A percentile compares a stretch with the other conserved stretches of the same genome.
These are phyloP conservation scores for Hapsidospora chrysogenum DNA, from an alignment of 495 filamentous ascomycete genomes.

Conservation along the genomic window DNA sequence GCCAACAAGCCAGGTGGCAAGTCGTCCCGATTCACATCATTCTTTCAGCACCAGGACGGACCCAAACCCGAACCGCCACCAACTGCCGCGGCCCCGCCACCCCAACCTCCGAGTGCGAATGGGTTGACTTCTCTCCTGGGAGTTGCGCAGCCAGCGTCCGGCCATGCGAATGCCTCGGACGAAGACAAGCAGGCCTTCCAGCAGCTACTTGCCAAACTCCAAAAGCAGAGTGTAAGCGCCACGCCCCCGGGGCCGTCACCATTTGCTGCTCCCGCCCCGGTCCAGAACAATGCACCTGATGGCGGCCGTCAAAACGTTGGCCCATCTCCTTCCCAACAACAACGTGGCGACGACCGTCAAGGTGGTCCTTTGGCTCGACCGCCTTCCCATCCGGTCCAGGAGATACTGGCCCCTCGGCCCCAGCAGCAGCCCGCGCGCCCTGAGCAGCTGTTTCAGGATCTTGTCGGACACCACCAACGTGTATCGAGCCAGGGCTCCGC, in stretches of 20 bases:
- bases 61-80: slow-evolving; percentile 35
- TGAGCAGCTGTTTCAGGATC: slow-evolving; percentile 36
- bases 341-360: slow-evolving; percentile 22
- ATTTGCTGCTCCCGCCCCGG: slow-evolving; percentile 14
- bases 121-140: slow-evolving; percentile 5
- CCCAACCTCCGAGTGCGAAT: background rate
- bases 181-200: slow-evolving; percentile 87
- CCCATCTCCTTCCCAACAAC: slow-evolving; percentile 25
- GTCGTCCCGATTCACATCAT: slow-evolving; percentile 67
- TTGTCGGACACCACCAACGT: slow-evolving; percentile 32
- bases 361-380: slow-evolving; percentile 7
- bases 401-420: slow-evolving; percentile 25
- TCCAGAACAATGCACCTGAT: slow-evolving; percentile 2
- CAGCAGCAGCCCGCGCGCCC: slow-evolving; percentile 24
- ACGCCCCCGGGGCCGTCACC: slow-evolving; percentile 10
- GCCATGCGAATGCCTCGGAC: too few species aligned
- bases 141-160: too few species aligned
- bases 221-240: slow-evolving; percentile 16
- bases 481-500: slow-evolving; percentile 17
- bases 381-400: slow-evolving; percentile 18
- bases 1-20: slow-evolving; percentile 35
- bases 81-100: slow-evolving; percentile 11
- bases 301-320: slow-evolving; percentile 18
- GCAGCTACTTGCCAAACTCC: slow-evolving; percentile 69
- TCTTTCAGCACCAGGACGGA: slow-evolving; percentile 55